Percentiles rank a stretch among this genome's conserved stretches.
These are phyloP conservation scores for Castanea mollissima DNA, from an alignment of 306 rosid species.

Conservation along the genomic window DNA sequence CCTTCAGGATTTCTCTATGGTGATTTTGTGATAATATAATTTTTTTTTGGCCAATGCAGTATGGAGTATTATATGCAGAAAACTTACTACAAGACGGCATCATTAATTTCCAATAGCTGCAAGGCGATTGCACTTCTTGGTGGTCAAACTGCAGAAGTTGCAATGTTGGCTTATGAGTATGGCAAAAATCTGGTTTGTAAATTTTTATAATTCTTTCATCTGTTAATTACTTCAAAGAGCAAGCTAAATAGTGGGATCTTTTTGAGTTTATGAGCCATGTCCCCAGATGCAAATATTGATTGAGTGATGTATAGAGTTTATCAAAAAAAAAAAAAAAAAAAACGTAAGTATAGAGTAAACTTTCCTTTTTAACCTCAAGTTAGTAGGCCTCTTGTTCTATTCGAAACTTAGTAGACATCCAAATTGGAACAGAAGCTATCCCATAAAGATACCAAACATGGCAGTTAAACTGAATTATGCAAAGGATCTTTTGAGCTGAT, in stretches of 20 bases:
- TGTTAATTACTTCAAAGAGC: neutral
- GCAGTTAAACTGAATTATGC: neutral
- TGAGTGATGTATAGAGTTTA: neutral
- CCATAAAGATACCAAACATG: neutral
- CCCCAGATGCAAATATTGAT: neutral
- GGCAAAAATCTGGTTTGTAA: conserved; percentile 94
- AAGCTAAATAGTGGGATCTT: conserved; percentile 12
- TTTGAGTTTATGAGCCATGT: neutral
- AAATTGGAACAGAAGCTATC: neutral
- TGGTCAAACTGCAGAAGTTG: conserved; percentile 90
- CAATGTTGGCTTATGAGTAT: conserved; percentile 75
- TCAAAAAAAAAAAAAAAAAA: too few species aligned
- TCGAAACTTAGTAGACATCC: neutral
- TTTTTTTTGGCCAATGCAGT: conserved; percentile 46
- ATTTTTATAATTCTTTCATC: conserved; percentile 17
- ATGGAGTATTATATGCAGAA: conserved; percentile 92
- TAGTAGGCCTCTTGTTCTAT: neutral
- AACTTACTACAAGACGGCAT: conserved; percentile 94
- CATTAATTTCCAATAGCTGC: conserved; percentile 93
- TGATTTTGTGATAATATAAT: neutral
- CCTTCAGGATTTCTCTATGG: neutral
- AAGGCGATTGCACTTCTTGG: conserved; percentile 94
- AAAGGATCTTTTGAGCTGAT: neutral
- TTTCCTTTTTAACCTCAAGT: neutral
- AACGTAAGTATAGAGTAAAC: neutral